Conservation (phyloP, 371 early-diverging fungal species). For the Mortierella sp. region DNA sequence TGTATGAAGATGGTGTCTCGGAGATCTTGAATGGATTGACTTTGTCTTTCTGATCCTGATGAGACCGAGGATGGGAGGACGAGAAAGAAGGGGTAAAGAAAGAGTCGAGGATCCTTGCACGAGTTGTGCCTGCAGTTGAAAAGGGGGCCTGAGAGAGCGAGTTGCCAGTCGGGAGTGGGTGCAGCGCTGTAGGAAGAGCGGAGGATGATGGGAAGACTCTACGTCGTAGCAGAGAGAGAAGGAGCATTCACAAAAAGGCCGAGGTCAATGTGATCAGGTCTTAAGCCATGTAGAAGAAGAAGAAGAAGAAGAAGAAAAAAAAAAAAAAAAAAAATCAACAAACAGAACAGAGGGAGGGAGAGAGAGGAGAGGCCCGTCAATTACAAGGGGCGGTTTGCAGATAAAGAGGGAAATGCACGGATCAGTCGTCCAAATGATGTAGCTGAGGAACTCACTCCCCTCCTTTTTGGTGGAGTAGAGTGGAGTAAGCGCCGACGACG, state of each 20-base stretch:
- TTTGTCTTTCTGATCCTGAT: background rate
- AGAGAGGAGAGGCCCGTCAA: background rate
- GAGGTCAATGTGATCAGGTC: no score
- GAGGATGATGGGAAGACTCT: no score
- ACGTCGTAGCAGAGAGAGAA: no score
- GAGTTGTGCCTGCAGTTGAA: conserved; percentile 1
- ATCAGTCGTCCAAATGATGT: no score
- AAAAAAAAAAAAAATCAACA: conserved; percentile 14
- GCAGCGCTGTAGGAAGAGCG: conserved; percentile 10
- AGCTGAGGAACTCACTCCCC: no score
- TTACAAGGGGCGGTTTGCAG: no score
- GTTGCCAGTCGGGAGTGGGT: conserved; percentile 3
- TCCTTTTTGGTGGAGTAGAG: no score
- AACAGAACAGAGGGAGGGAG: background rate
- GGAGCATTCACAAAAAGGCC: no score
- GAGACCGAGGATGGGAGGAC: background rate
- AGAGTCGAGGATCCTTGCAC: conserved; percentile 6
- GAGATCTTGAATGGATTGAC: background rate
- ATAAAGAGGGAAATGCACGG: no score
- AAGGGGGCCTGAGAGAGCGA: background rate
- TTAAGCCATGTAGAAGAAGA: no score
- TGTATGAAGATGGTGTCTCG: background rate
- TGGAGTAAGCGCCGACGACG: no score
- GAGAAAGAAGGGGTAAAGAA: conserved; percentile 13
- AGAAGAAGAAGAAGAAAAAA: no score